Conservation (phyloP, 495 filamentous ascomycete genomes). For the Penicillium fimorum region DNA sequence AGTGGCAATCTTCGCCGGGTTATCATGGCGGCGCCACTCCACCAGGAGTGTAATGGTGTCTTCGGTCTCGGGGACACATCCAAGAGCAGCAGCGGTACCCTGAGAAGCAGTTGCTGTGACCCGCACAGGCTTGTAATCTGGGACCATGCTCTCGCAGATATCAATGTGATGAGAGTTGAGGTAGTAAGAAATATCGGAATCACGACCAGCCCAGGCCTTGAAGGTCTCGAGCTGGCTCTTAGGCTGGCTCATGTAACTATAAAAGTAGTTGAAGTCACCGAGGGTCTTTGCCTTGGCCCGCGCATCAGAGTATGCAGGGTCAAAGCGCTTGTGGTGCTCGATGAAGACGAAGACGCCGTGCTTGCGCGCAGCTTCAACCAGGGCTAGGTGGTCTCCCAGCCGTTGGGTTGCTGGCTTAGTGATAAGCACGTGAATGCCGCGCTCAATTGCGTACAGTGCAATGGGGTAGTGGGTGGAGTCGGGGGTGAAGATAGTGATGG, state of each 20-base stretch:
- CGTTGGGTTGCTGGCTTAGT: constrained; percentile 93
- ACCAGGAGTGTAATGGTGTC: constrained; percentile 91
- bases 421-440: constrained; percentile 83
- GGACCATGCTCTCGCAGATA: constrained; percentile 86
- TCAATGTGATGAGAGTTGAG: constrained; percentile 93
- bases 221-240: constrained; percentile 93
- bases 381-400: constrained; percentile 71
- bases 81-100: constrained; percentile 69
- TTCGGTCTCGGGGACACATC: constrained; percentile 77
- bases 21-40: constrained; percentile 74
- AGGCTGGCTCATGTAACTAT: constrained; percentile 94
- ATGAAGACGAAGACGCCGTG: constrained; percentile 86
- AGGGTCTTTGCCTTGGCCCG: constrained; percentile 65
- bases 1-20: constrained; percentile 67
- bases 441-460: constrained; percentile 86
- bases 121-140: constrained; percentile 71
- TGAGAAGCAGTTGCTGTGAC: constrained; percentile 75
- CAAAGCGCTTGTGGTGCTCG: constrained; percentile 95
- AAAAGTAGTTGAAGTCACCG: constrained; percentile 97
- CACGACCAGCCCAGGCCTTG: constrained; percentile 90
- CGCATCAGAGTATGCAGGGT: constrained; percentile 88
- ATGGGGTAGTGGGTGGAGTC: constrained; percentile 95
- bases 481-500: constrained; percentile 95
- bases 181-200: constrained; percentile 93
- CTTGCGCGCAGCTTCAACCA: constrained; percentile 69